phyloP scores from a whole-genome alignment of 495 filamentous ascomycete species.

The Aspergillus hancockii region DNA sequence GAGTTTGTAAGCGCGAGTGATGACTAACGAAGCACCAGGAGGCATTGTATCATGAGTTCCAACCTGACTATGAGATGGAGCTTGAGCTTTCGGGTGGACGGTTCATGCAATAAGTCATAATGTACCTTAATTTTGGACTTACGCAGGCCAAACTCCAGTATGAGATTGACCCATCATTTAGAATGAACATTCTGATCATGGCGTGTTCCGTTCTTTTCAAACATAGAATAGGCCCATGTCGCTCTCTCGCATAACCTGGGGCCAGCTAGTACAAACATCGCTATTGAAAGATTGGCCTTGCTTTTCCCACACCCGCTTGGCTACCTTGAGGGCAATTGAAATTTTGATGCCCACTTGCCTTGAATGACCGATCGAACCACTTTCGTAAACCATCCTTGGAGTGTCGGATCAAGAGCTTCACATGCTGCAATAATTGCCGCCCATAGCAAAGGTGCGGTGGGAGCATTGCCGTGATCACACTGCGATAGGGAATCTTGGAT shows the following conservation, averaged over 20 bases:
- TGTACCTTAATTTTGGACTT: neutral
- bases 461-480: slow-evolving; percentile 13
- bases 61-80: neutral
- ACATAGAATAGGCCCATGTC: neutral
- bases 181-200: neutral
- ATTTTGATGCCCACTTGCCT: slow-evolving; percentile 18
- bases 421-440: slow-evolving; percentile 33
- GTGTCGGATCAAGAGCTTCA: slow-evolving; percentile 24
- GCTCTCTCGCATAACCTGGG: slow-evolving; percentile 8
- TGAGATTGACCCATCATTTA: neutral
- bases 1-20: neutral
- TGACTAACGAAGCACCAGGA: neutral
- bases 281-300: neutral
- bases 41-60: neutral
- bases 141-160: neutral
- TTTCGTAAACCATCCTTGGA: slow-evolving; percentile 24
- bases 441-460: slow-evolving; percentile 19
- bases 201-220: neutral
- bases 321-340: slow-evolving; percentile 7
- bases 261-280: slow-evolving; percentile 5
- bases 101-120: neutral
- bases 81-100: neutral
- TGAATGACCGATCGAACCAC: slow-evolving; percentile 28
- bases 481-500: slow-evolving; percentile 25
- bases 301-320: slow-evolving; percentile 11